Evolutionary conservation across 148 eudicot species (phyloP).

Genomic region (Fallopia convolvulus): DNA sequence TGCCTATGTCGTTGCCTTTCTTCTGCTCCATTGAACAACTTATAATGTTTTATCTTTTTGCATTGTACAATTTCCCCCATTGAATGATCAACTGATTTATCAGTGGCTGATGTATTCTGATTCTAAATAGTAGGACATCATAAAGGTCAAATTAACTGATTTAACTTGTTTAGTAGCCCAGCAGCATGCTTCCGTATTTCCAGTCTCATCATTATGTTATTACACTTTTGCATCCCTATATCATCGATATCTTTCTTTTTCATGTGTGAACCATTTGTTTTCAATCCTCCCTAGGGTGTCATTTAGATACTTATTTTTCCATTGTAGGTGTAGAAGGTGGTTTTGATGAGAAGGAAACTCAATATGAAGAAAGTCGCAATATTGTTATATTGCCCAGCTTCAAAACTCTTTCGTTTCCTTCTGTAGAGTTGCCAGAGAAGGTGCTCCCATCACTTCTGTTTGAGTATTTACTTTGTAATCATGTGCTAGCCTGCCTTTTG

Average conservation of each 20-base stretch:
- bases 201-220: background rate
- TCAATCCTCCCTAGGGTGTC: constrained; percentile 2
- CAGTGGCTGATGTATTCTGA: background rate
- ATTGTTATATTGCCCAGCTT: constrained; percentile 74
- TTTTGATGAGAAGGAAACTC: constrained; percentile 75
- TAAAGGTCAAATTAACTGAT: background rate
- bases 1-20: background rate
- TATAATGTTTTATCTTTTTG: background rate
- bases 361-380: constrained; percentile 56
- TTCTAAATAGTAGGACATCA: background rate
- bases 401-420: constrained; percentile 70
- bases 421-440: constrained; percentile 94
- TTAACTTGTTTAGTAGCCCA: background rate
- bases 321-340: constrained; percentile 81
- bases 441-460: constrained; percentile 18
- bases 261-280: background rate
- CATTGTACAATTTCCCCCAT: background rate
- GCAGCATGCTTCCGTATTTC: background rate
- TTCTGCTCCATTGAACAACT: background rate
- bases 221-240: background rate
- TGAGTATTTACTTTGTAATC: background rate
- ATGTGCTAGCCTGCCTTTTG: background rate
- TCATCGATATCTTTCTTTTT: background rate
- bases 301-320: constrained; percentile 11
- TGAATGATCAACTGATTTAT: background rate